Percentiles rank a stretch among this genome's conserved stretches.
These are phyloP conservation scores for Colletotrichum neosansevieriae DNA, from an alignment of 2,329 filamentous ascomycete species.

Conservation along the genomic window DNA sequence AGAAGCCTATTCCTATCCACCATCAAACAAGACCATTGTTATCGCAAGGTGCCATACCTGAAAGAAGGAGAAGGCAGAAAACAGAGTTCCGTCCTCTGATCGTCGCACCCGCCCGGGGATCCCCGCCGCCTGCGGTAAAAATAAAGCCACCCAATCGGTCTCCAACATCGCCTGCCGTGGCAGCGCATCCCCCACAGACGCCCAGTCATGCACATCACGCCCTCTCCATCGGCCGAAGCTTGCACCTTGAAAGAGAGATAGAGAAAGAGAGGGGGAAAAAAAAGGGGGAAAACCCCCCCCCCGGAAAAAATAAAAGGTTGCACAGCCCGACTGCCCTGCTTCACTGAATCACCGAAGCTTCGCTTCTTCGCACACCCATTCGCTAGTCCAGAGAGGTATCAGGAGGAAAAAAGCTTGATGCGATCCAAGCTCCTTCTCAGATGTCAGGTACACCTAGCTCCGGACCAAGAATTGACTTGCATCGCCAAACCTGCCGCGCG, in stretches of 20 bases:
- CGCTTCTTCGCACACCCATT: constrained; percentile 15
- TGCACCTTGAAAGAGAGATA: constrained; percentile 11
- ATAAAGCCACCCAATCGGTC: constrained; percentile 35
- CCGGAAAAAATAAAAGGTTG: too few relatives aligned
- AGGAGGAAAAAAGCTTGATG: constrained; percentile 28
- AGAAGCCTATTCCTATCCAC: constrained; percentile 21
- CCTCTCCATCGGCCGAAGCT: constrained; percentile 36
- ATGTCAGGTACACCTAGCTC: constrained; percentile 24
- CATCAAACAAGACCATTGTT: neutral
- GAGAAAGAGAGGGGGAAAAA: too few relatives aligned
- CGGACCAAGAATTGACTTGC: constrained; percentile 30
- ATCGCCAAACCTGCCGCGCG: constrained; percentile 36
- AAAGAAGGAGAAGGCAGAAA: neutral
- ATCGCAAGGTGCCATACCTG: neutral
- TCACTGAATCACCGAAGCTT: constrained; percentile 30
- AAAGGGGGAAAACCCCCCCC: too few relatives aligned
- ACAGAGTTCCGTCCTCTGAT: constrained; percentile 25
- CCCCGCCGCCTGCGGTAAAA: constrained; percentile 24
- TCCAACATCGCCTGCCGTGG: constrained; percentile 23
- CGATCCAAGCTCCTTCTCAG: constrained; percentile 26
- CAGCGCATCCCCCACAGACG: constrained; percentile 33
- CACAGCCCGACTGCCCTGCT: constrained; percentile 22
- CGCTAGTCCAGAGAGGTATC: constrained; percentile 20
- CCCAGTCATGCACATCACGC: constrained; percentile 39
- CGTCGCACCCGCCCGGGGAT: constrained; percentile 6